Conservation (phyloP, 2,329 filamentous ascomycete genomes). For the Alternaria arbusti region DNA sequence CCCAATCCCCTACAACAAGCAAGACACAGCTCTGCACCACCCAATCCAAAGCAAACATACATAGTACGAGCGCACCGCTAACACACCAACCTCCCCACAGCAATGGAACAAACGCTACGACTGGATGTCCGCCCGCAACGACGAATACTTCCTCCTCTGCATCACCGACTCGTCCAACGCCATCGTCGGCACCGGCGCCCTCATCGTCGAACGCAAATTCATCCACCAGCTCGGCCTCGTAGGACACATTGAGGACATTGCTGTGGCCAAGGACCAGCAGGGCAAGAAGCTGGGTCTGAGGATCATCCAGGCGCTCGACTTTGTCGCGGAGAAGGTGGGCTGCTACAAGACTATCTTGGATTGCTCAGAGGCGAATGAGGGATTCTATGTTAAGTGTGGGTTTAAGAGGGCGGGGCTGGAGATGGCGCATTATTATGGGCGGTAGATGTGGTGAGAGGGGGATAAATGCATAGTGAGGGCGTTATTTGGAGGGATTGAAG, state of each 20-base stretch:
- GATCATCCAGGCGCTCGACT: constrained; percentile 92
- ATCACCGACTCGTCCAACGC: constrained; percentile 74
- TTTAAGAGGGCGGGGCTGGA: constrained; percentile 90
- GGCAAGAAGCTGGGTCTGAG: constrained; percentile 94
- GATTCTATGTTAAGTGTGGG: constrained; percentile 97
- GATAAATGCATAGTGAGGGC: constrained; percentile 3
- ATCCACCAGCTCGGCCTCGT: constrained; percentile 83
- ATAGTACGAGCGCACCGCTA: background rate
- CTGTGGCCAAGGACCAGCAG: constrained; percentile 92
- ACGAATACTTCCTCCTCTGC: constrained; percentile 85
- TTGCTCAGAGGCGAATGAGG: constrained; percentile 94
- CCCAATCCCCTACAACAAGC: background rate
- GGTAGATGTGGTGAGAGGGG: constrained; percentile 2
- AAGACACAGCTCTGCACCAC: background rate
- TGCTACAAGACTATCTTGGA: constrained; percentile 98
- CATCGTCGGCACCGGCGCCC: constrained; percentile 87
- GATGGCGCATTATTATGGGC: constrained; percentile 90
- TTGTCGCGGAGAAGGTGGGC: constrained; percentile 82
- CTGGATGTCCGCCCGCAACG: constrained; percentile 76
- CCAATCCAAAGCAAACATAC: background rate
- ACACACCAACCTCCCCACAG: background rate
- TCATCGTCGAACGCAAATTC: constrained; percentile 94
- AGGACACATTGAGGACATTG: constrained; percentile 97
- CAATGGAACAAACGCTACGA: constrained; percentile 79
- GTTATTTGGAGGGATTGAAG: background rate